phyloP scores from a whole-genome alignment of 2,329 filamentous ascomycete species.

The Trichoderma harzianum region DNA sequence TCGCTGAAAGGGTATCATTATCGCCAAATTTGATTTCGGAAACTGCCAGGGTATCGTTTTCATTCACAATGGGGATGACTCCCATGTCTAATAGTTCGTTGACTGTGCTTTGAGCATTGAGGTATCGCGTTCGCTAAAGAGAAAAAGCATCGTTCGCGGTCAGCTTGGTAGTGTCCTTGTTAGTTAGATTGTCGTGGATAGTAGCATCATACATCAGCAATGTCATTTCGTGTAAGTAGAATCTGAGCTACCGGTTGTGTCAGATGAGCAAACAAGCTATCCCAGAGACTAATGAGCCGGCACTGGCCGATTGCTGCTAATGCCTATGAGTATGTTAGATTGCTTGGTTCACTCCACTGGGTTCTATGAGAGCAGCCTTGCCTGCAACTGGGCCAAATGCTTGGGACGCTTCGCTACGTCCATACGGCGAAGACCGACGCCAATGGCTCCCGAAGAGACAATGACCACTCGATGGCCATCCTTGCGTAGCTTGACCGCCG shows the following conservation, averaged over 20 bases:
- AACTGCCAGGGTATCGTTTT: conserved; percentile 95
- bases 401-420: conserved; percentile 83
- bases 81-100: conserved; percentile 87
- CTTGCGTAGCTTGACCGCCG: conserved; percentile 78
- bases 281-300: conserved; percentile 91
- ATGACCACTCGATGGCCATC: conserved; percentile 94
- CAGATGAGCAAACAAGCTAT: conserved; percentile 83
- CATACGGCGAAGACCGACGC: conserved; percentile 88
- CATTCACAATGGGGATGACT: conserved; percentile 97
- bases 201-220: conserved; percentile 70
- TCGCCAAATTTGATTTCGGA: conserved; percentile 99
- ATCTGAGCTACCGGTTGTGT: conserved; percentile 92
- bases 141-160: neutral
- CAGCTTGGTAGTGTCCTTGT: neutral
- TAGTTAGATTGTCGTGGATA: too few relatives aligned
- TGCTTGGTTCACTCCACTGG: neutral
- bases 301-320: conserved; percentile 96
- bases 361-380: conserved; percentile 29
- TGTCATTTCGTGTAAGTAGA: conserved; percentile 89
- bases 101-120: conserved; percentile 96
- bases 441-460: conserved; percentile 95
- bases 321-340: conserved; percentile 48
- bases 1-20: conserved; percentile 95
- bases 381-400: conserved; percentile 83
- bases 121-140: conserved; percentile 60